phyloP scores from a whole-genome alignment of 208 protist genomes.

The Wallacemonas sp. region DNA sequence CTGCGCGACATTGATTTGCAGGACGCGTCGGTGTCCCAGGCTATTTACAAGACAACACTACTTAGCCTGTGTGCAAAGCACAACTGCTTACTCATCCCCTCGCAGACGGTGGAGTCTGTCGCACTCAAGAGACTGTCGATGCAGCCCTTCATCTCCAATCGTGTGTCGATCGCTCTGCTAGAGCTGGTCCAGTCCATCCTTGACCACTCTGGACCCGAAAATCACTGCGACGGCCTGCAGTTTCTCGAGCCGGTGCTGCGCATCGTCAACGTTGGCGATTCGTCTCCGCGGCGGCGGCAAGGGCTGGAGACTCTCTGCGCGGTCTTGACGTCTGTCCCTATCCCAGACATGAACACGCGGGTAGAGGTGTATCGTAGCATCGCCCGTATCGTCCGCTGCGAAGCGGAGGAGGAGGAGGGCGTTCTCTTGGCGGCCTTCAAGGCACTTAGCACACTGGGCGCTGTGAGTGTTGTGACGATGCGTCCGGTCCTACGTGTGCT shows the following conservation, averaged over 20 bases:
- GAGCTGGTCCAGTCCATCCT: constrained; percentile 70
- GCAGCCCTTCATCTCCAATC: constrained; percentile 74
- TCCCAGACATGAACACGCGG: constrained; percentile 40
- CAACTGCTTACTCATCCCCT: constrained; percentile 60
- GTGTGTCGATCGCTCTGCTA: constrained; percentile 67
- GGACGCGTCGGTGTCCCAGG: constrained; percentile 73
- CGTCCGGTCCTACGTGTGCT: constrained; percentile 59
- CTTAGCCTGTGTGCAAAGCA: constrained; percentile 72
- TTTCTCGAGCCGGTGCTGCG: constrained; percentile 57
- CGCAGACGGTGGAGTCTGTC: constrained; percentile 57
- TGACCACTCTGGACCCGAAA: constrained; percentile 52
- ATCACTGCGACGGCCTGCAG: constrained; percentile 51
- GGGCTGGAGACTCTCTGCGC: constrained; percentile 77
- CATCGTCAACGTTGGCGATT: constrained; percentile 76
- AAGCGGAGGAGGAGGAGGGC: constrained; percentile 68
- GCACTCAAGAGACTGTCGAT: constrained; percentile 56
- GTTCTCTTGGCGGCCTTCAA: constrained; percentile 71
- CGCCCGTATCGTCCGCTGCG: constrained; percentile 74
- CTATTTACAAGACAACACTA: constrained; percentile 57
- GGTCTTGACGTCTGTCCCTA: constrained; percentile 68
- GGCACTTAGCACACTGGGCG: constrained; percentile 79
- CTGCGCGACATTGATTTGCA: constrained; percentile 76
- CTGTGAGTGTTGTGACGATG: constrained; percentile 78
- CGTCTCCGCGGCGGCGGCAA: constrained; percentile 51
- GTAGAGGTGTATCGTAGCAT: constrained; percentile 72